Evolutionary conservation across 176 grass and related monocot genomes (phyloP).

Genomic region (Raddia distichophylla): DNA sequence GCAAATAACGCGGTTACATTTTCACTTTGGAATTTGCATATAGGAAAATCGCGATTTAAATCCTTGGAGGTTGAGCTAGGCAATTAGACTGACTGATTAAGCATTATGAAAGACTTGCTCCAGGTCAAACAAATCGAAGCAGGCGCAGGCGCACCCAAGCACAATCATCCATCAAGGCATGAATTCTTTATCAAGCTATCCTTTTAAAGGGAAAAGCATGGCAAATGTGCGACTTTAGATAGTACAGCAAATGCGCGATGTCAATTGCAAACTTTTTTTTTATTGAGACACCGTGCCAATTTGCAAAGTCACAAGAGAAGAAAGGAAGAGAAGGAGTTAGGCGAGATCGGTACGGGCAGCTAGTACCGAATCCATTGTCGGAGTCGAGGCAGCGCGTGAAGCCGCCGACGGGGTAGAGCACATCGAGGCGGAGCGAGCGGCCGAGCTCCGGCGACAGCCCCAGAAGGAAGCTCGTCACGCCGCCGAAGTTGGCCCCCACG

Average conservation of each 20-base stretch:
- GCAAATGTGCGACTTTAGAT: background rate
- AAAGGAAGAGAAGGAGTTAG: background rate
- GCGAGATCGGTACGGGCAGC: background rate
- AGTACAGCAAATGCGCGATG: background rate
- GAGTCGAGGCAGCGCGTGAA: slow-evolving; percentile 90
- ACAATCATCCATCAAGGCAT: background rate
- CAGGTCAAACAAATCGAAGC: background rate
- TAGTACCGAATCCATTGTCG: slow-evolving; percentile 66
- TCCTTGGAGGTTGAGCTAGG: background rate
- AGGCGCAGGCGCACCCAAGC: background rate
- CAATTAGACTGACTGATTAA: slow-evolving; percentile 2
- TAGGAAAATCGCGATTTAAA: too few relatives aligned
- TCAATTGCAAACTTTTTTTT: background rate
- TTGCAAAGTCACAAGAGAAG: too few relatives aligned
- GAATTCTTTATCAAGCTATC: too few relatives aligned
- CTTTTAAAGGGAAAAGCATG: background rate
- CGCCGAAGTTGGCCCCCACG: slow-evolving; percentile 83
- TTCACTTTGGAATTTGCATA: too few relatives aligned
- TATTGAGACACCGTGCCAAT: background rate
- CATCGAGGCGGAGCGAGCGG: slow-evolving; percentile 71
- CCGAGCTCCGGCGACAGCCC: slow-evolving; percentile 77
- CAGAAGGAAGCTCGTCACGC: slow-evolving; percentile 86
- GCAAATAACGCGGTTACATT: too few relatives aligned
- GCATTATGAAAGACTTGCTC: background rate
- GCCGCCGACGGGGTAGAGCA: slow-evolving; percentile 81